Evolutionary conservation across 2,329 filamentous ascomycete genomes (phyloP).

Genomic region (Aspergillus thermomutatus): DNA sequence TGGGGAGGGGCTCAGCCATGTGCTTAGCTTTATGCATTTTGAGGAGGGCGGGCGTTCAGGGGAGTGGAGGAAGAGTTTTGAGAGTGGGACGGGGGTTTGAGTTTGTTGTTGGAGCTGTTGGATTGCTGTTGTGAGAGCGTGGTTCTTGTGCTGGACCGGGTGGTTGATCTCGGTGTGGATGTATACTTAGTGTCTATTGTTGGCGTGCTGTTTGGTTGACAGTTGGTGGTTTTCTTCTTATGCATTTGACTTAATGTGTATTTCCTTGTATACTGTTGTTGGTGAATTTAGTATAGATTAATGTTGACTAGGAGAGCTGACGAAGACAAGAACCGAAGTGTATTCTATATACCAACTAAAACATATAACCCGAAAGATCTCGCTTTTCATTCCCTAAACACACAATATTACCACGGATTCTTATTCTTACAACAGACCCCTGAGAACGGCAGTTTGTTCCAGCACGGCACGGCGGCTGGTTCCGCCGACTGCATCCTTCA

Average conservation of each 20-base stretch:
- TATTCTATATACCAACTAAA: slow-evolving; percentile 1
- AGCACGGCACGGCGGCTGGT: slow-evolving; percentile 69
- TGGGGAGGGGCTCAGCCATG: slow-evolving; percentile 1
- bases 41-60: slow-evolving; percentile 1
- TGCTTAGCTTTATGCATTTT: slow-evolving; percentile 29
- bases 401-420: neutral
- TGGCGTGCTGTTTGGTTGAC: too few relatives aligned
- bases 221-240: neutral
- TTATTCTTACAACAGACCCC: slow-evolving; percentile 46
- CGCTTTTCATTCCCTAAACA: neutral
- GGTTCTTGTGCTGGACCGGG: neutral
- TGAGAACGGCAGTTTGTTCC: slow-evolving; percentile 65
- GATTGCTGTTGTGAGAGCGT: too few relatives aligned
- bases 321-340: neutral
- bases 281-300: neutral
- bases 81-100: slow-evolving; percentile 1
- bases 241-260: neutral
- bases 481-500: slow-evolving; percentile 71
- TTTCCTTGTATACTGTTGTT: neutral
- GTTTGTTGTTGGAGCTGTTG: neutral
- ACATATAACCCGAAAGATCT: neutral
- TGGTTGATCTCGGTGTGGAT: neutral
- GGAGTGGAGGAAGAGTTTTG: neutral
- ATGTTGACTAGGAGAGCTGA: neutral
- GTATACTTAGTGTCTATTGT: neutral